Evolutionary conservation across 164 flowering plant species (phyloP), one percentile per base, ranked within the genome.

Genomic region (Vitis labrusca): DNA sequence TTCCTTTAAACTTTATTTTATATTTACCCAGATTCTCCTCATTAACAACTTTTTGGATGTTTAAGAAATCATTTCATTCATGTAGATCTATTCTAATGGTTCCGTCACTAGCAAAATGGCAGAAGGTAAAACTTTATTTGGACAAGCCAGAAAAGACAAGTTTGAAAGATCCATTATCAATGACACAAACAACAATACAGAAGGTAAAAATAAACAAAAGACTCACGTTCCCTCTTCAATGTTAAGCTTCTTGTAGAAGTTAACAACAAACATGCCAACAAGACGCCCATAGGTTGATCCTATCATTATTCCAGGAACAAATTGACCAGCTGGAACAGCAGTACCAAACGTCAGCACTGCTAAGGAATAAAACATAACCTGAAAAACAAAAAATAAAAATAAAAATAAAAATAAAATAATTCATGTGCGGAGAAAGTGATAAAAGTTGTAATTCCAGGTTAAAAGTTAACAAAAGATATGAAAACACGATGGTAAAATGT

Each of bases 221-320:
- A 85, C 99, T 91, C 74, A 93, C 98, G 99, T 95, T 85, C 99
- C 99, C 82, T 95, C 99, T 70, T 95, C 99, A 49, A 95, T 91
- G 81, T 91, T 93, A 62, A 83, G 92, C 87, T 91, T 91, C 82
- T 83, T 80, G 86, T 95, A 95, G 65, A 86, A 85, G 56, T 78
- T 95, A 50, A 95, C 99, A 71, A 91, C 98, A 81, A 91, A 89
- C 96, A 90, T 91, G 79, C 98, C 98, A 69, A 93, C 98, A 78
- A 95, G 97, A 60, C 99, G 93, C 16, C 99, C 99, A 81, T 95
- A 95, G 30, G 99, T 95, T 57, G 99, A 95, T 64, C 99, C 98
- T 71, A 95, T 93, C 99, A 95, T 95, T 79, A 95, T 95, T 60
- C 98, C 98, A 65, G 98, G 99, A 74, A 93, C 94, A 87, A 95